Evolutionary conservation across 2,329 filamentous ascomycete genomes (phyloP).

Genomic region (Beauveria pseudobassiana): DNA sequence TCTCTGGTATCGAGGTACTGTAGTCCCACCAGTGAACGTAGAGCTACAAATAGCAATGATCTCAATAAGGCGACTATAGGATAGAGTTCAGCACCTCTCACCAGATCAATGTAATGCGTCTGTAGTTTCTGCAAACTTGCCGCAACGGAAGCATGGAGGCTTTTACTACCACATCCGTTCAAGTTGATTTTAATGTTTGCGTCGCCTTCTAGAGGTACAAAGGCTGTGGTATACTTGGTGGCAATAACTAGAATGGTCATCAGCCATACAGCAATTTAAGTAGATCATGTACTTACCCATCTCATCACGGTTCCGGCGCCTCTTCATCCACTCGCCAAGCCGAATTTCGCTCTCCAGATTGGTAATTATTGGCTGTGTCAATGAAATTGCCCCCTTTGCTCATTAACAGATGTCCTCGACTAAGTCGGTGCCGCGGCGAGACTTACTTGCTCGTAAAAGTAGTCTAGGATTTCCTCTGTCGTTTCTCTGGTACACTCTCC

Average conservation of each 20-base stretch:
- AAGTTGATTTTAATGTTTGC: conserved; percentile 43
- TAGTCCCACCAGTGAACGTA: conserved; percentile 64
- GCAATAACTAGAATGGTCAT: conserved; percentile 45
- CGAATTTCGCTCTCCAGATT: conserved; percentile 55
- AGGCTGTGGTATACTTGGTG: conserved; percentile 61
- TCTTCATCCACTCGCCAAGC: conserved; percentile 65
- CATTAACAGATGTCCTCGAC: background rate
- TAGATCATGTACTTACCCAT: conserved; percentile 28
- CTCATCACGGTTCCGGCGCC: conserved; percentile 55
- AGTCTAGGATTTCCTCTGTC: conserved; percentile 58
- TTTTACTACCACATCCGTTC: conserved; percentile 56
- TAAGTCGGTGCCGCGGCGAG: background rate
- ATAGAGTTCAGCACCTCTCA: conserved; percentile 19
- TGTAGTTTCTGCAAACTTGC: conserved; percentile 53
- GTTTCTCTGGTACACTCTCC: conserved; percentile 57
- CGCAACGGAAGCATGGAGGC: conserved; percentile 46
- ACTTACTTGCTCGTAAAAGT: conserved; percentile 49
- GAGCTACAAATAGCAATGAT: conserved; percentile 44
- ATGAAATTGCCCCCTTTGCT: conserved; percentile 56
- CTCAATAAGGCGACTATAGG: background rate
- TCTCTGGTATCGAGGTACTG: conserved; percentile 39
- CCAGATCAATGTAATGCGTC: conserved; percentile 62
- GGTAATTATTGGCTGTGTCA: conserved; percentile 64
- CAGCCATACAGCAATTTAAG: too few relatives aligned
- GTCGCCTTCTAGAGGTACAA: conserved; percentile 27